phyloP scores from a whole-genome alignment of 2,329 filamentous ascomycete genomes.

The Fusarium pilosicola region DNA sequence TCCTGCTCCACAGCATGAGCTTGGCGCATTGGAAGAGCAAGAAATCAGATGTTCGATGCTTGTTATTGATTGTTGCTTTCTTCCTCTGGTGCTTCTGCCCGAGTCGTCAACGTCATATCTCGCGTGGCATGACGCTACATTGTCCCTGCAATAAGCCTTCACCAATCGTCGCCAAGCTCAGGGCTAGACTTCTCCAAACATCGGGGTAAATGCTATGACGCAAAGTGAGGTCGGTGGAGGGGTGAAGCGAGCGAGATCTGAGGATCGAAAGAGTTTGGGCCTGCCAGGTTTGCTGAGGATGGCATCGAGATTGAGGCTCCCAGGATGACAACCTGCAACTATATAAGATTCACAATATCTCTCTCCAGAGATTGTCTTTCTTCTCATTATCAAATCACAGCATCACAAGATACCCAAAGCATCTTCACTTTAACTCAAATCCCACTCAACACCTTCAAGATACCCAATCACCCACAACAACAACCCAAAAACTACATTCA shows the following conservation, averaged over 20 bases:
- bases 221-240: conserved; percentile 35
- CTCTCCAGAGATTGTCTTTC: background rate
- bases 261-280: conserved; percentile 9
- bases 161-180: conserved; percentile 21
- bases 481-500: conserved; percentile 40
- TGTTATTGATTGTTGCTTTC: background rate
- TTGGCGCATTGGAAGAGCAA: conserved; percentile 34
- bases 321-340: conserved; percentile 6
- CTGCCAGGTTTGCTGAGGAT: conserved; percentile 14
- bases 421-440: conserved; percentile 12
- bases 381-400: conserved; percentile 27
- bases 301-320: conserved; percentile 29
- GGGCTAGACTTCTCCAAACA: conserved; percentile 19
- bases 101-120: conserved; percentile 42
- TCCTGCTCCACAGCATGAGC: conserved; percentile 32
- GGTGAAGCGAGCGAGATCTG: background rate
- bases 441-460: conserved; percentile 7
- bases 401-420: conserved; percentile 36
- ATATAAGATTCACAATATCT: conserved; percentile 38
- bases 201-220: conserved; percentile 41
- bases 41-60: conserved; percentile 11
- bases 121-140: conserved; percentile 37
- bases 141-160: conserved; percentile 21
- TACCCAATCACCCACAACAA: conserved; percentile 19
- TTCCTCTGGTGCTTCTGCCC: conserved; percentile 11